Evolutionary conservation across 2,329 filamentous ascomycete genomes (phyloP), one percentile per base, ranked within the genome.

Genomic region (Paracoccidioides lutzii): DNA sequence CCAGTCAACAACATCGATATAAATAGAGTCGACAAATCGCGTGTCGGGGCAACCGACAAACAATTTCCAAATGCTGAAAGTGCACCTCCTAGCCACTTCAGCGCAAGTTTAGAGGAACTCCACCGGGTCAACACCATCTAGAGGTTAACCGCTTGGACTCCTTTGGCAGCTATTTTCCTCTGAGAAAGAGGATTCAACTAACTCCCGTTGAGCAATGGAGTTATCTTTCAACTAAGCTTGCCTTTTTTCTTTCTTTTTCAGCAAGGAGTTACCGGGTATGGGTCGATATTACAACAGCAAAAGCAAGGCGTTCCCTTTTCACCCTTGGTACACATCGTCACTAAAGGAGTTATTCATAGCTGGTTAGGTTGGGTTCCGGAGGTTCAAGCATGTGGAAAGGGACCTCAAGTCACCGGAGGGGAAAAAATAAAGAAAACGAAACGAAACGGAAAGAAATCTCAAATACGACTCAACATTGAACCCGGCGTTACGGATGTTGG

Each of bases 61-160:
- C 51, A 56, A 35, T 15, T 28, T 9, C 55, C 38, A 22, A 53
- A 56, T 22, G 42, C 50, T 15, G 50, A 56, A 35, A 56, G 50
- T 32, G 55, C 55, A 33, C 55, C 55, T 32, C 55, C 55, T 12
- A 38, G 32, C 38, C 32, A 52, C 32, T 53, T 56, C 41, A 9
- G 7, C 15, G n/a, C 42, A 28, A 54, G 35, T 33, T 40, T 46
- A 35, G 53, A 54, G 43, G 44, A 41, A 7, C 45, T 55, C 7
- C 54, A 55, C 33, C 35, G 53, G 15, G 15, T 54, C 32, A 48
- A 54, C 33, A 48, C 53, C 28, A 14, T 53, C 15, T 53, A 44
- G 41, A 49, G 15, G 22, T 37, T 3, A 10, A 3, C 46, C 28
- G 46, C n/a, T 35, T 49, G 7, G 10, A 37, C 37, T 22, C 7